Evolutionary conservation across 116 monocot genomes (phyloP).

Genomic region (Papilionanthe hybrid): DNA sequence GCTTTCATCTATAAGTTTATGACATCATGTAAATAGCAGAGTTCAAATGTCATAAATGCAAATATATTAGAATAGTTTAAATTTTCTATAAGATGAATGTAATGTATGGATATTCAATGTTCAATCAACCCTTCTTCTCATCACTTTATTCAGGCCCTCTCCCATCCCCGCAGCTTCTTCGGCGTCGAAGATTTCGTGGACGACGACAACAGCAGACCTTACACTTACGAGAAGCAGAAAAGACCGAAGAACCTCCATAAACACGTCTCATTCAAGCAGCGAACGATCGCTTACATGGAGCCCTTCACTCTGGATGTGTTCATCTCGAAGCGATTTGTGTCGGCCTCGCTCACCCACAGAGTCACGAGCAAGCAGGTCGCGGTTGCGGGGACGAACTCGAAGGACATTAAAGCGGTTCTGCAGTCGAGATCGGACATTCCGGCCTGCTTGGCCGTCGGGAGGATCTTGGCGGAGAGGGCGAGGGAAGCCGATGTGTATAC

Average conservation of each 20-base stretch:
- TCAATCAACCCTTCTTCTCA: too few species aligned
- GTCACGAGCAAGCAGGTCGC: slow-evolving; percentile 86
- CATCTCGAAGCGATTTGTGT: slow-evolving; percentile 85
- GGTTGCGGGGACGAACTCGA: slow-evolving; percentile 89
- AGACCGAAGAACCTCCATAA: slow-evolving; percentile 73
- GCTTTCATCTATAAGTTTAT: too few species aligned
- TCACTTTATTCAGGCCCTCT: slow-evolving; percentile 24
- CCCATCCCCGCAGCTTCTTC: slow-evolving; percentile 73
- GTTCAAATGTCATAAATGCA: too few species aligned
- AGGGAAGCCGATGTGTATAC: slow-evolving; percentile 85
- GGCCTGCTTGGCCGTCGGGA: slow-evolving; percentile 72
- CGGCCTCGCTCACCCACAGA: slow-evolving; percentile 80
- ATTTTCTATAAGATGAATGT: too few species aligned
- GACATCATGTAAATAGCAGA: too few species aligned
- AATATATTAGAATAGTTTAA: too few species aligned
- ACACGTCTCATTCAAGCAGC: slow-evolving; percentile 82
- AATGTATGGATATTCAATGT: too few species aligned
- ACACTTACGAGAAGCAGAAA: slow-evolving; percentile 84
- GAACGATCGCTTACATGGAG: slow-evolving; percentile 86
- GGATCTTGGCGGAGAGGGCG: slow-evolving; percentile 66
- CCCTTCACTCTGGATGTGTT: slow-evolving; percentile 83
- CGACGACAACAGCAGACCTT: slow-evolving; percentile 82
- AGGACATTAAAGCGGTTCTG: slow-evolving; percentile 80
- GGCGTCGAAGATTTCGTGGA: slow-evolving; percentile 89
- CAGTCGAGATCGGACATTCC: slow-evolving; percentile 79